These are phyloP conservation scores for Climacium dendroides DNA, from an alignment of 225 moss, liverwort and hornwort species.

Conservation along the genomic window DNA sequence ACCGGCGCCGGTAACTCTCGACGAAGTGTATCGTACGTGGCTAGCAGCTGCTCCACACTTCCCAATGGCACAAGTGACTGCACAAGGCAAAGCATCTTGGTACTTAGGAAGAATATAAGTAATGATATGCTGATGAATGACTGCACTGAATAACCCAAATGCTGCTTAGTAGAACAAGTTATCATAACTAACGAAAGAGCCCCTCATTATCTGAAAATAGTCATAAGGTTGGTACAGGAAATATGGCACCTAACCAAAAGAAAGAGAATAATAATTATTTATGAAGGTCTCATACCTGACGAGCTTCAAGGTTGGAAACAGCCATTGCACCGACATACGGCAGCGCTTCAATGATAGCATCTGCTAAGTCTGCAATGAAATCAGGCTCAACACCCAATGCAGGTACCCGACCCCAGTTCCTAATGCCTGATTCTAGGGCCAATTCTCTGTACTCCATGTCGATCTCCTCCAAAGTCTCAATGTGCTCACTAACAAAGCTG, in stretches of 20 bases:
- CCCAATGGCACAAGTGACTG: slow-evolving; percentile 96
- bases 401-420: slow-evolving; percentile 96
- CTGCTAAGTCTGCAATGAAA: slow-evolving; percentile 85
- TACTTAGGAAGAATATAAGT: background rate
- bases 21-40: slow-evolving; percentile 87
- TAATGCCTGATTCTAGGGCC: slow-evolving; percentile 83
- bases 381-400: slow-evolving; percentile 76
- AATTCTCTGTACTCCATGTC: slow-evolving; percentile 97
- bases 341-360: slow-evolving; percentile 92
- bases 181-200: background rate
- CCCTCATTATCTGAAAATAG: background rate
- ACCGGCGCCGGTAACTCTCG: slow-evolving; percentile 94
- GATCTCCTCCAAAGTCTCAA: slow-evolving; percentile 96
- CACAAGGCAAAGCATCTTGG: background rate
- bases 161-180: background rate
- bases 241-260: background rate
- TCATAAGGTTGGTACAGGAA: background rate
- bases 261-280: background rate
- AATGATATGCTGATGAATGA: background rate
- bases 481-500: slow-evolving; percentile 98
- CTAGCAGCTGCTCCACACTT: slow-evolving; percentile 84
- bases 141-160: background rate
- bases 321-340: slow-evolving; percentile 98
- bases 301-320: slow-evolving; percentile 90
- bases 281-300: slow-evolving; percentile 47